Percentiles rank a stretch among this genome's conserved stretches.
These are phyloP conservation scores for Saururus chinensis DNA, from an alignment of 164 flowering plant genomes.

Conservation along the genomic window DNA sequence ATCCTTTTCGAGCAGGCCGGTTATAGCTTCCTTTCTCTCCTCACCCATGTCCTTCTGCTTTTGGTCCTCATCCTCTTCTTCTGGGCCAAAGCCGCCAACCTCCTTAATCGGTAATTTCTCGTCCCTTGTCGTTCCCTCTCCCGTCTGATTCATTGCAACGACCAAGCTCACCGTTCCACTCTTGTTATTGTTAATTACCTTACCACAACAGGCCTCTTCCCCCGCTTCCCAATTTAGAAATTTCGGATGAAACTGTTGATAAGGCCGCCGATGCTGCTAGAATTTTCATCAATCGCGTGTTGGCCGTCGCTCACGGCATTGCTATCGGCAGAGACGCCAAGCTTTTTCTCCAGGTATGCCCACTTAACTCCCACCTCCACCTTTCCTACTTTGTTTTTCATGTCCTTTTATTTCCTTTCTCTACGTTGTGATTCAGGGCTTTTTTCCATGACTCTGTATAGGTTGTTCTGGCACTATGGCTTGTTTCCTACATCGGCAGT, in stretches of 20 bases:
- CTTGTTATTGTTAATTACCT: neutral
- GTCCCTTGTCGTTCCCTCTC: neutral
- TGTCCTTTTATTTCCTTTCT: neutral
- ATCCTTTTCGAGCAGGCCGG: conserved; percentile 58
- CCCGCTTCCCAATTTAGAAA: conserved; percentile 71
- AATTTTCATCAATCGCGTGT: conserved; percentile 34
- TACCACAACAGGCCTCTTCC: conserved; percentile 60
- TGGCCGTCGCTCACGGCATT: conserved; percentile 57
- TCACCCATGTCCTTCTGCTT: conserved; percentile 53
- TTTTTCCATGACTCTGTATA: conserved; percentile 11
- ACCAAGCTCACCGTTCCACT: neutral
- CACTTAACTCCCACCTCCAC: neutral
- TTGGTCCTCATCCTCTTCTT: conserved; percentile 58
- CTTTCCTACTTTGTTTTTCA: neutral
- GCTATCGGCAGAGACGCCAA: conserved; percentile 45
- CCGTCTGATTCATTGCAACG: neutral
- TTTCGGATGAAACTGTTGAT: conserved; percentile 46
- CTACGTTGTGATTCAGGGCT: no score
- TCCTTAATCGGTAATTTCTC: conserved; percentile 55
- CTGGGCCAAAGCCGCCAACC: conserved; percentile 82
- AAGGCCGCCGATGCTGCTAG: conserved; percentile 32
- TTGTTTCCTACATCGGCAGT: conserved; percentile 62
- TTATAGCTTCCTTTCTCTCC: conserved; percentile 45
- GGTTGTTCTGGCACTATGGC: conserved; percentile 56
- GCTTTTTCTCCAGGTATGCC: conserved; percentile 46